Base-by-base conservation (phyloP, 352 stramenopile genomes). In the Pythium insidiosum region DNA sequence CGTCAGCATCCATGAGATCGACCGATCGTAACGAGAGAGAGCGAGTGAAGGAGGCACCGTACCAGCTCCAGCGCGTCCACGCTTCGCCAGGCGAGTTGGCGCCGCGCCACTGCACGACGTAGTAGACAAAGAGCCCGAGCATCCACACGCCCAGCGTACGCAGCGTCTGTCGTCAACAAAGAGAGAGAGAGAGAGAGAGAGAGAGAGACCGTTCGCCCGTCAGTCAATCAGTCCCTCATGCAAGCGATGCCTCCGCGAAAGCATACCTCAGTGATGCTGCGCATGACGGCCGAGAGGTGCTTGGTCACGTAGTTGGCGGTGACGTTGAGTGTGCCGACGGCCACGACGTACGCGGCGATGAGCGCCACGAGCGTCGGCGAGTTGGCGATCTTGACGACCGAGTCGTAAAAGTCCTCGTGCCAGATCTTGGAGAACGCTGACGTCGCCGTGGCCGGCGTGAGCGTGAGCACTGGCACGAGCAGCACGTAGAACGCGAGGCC, bases 231-330 rank as follows among this genome's bases (percentile, higher is more conserved):
- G n/a, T n/a, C n/a, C n/a, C n/a, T n/a, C n/a, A n/a, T n/a, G 11
- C 24, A 31, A 18, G 40, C 13, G 11, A 37, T 6, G 18, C 20
- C 26, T 30, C 4, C 21, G 16, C 36, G 12, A 58, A 35, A 47
- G n/a, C 52, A n/a, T 45, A 89, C 76, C 71, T 89, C 79, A 31
- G 66, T 53, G 40, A 92, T 92, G 53, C 72, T 86, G 33, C 79
- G 76, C 65, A 92, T 85, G 57, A 89, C 74, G 1, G 76, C 72
- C 22, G 74, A 88, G 12, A 92, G 59, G 48, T 92, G 78, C 63
- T 92, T 92, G 35, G 79, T 92, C 10, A 92, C 79, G 58, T 89
- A 89, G 50, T 87, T 92, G 25, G 58, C 79, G 4, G 75, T 84
- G 22, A 88, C 78, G 36, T 92, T 92, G 41, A 88, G 67, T 29